Base-by-base conservation (phyloP, 2,329 filamentous ascomycete species). In the Nemania diffusa region DNA sequence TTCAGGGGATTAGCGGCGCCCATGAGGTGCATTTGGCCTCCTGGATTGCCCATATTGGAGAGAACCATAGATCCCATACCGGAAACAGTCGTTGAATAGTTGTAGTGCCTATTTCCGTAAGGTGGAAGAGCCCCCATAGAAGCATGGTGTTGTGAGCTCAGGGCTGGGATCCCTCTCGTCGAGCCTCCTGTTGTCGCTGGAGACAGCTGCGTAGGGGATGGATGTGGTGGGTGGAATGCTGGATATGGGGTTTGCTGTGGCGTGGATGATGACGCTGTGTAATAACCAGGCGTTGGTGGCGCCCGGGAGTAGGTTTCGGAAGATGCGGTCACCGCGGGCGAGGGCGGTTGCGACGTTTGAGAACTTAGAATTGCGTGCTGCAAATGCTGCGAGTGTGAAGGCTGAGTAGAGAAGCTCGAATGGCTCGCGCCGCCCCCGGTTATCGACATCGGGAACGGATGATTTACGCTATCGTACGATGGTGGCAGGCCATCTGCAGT, bases 1-100 rank as follows among this genome's bases (percentile, higher is more conserved):
- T 73, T 64, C 34, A 83, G 83, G 5, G 83, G 79, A 73, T 88
- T 84, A 79, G 92, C 79, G 8, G 69, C 62, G 3, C 89, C 88
- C 37, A 95, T 87, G 68, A 96, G 82, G 7, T 91, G 85, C 83
- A 96, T 89, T 67, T 91, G 91, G 5, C 86, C 85, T 60, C 88
- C 88, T 0, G 92, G 92, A 67, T 90, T 92, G 73, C 90, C 88
- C 27, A 96, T 86, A 75, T 95, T 96, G 17, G 92, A 91, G 83
- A 95, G 88, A 29, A 95, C 89, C 0, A 90, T 86, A 0, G 90
- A 89, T 48, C 84, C 81, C 83, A 90, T 86, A n/a, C 84, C 82
- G 2, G 90, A 86, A 2, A 91, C 83, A 3, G 85, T 85, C 7
- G 73, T 69, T 1, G 73, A 69, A 64, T 81, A 72, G 67, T 70